Evolutionary conservation across 257 asterid genomes (phyloP).

Genomic region (Solanum peruvianum): DNA sequence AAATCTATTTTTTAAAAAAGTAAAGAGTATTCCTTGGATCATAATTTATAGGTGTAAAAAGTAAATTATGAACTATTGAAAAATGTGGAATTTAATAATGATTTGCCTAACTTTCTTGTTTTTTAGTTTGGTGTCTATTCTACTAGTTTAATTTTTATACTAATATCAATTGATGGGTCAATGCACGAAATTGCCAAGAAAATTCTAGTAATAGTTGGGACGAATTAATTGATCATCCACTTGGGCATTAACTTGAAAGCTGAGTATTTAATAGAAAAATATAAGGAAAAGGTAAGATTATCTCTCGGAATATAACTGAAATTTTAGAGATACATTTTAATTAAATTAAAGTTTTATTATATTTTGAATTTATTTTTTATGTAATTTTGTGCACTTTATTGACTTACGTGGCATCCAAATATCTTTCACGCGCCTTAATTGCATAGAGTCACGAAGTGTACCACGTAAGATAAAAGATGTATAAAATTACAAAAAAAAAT

Average conservation of each 20-base stretch:
- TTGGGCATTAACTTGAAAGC: background rate
- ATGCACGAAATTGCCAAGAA: background rate
- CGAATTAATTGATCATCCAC: background rate
- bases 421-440: too few relatives aligned
- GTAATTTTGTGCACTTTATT: too few relatives aligned
- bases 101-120: background rate
- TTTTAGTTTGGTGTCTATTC: background rate
- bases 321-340: too few relatives aligned
- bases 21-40: background rate
- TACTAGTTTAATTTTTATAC: background rate
- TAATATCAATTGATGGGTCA: background rate
- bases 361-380: too few relatives aligned
- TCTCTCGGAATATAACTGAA: accelerated
- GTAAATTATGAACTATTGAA: background rate
- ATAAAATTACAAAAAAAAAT: too few relatives aligned
- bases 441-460: too few relatives aligned
- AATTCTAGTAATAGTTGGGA: background rate
- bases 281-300: too few relatives aligned
- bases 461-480: too few relatives aligned
- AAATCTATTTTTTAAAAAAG: background rate
- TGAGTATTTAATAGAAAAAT: too few relatives aligned
- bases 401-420: too few relatives aligned
- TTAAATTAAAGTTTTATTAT: too few relatives aligned
- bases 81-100: background rate
- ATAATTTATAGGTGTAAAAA: background rate